Evolutionary conservation across 805 yeast species (phyloP).

Genomic region (Candida mattraensis): DNA sequence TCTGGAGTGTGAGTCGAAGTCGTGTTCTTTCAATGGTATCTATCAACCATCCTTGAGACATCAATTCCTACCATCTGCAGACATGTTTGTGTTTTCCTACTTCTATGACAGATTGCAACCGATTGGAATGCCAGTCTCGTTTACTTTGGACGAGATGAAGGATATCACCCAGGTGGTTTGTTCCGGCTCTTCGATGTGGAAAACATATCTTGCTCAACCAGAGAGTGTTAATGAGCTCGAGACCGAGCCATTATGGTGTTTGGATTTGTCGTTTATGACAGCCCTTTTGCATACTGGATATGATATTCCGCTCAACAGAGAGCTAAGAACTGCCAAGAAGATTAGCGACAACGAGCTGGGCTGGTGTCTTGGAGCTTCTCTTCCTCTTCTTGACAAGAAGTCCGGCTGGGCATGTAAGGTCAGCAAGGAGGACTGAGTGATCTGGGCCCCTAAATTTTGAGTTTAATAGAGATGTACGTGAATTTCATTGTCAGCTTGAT

Average conservation of each 20-base stretch:
- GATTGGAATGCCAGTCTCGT: slow-evolving; percentile 89
- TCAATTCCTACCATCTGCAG: slow-evolving; percentile 71
- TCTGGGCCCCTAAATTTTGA: no score
- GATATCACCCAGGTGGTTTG: slow-evolving; percentile 86
- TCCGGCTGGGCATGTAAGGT: slow-evolving; percentile 72
- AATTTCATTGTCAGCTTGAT: background rate
- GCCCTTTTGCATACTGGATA: slow-evolving; percentile 94
- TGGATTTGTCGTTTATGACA: slow-evolving; percentile 87
- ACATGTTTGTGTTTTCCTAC: slow-evolving; percentile 88
- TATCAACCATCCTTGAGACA: slow-evolving; percentile 90
- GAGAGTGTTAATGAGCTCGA: slow-evolving; percentile 65
- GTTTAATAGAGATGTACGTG: no score
- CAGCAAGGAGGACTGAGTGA: slow-evolving; percentile 21
- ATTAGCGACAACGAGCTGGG: slow-evolving; percentile 90
- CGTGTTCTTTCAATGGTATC: slow-evolving; percentile 96
- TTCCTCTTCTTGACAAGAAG: slow-evolving; percentile 74
- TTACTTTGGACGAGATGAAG: slow-evolving; percentile 78
- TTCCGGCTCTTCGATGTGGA: slow-evolving; percentile 77
- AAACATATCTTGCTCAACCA: slow-evolving; percentile 59
- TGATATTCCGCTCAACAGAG: slow-evolving; percentile 87
- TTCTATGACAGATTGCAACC: slow-evolving; percentile 95
- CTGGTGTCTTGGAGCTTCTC: slow-evolving; percentile 98
- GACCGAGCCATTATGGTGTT: slow-evolving; percentile 91
- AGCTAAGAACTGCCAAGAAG: slow-evolving; percentile 87
- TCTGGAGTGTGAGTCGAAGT: slow-evolving; percentile 64